phyloP scores from a whole-genome alignment of 192 early-diverging fungal genomes.

The Obelidium mucronatum region DNA sequence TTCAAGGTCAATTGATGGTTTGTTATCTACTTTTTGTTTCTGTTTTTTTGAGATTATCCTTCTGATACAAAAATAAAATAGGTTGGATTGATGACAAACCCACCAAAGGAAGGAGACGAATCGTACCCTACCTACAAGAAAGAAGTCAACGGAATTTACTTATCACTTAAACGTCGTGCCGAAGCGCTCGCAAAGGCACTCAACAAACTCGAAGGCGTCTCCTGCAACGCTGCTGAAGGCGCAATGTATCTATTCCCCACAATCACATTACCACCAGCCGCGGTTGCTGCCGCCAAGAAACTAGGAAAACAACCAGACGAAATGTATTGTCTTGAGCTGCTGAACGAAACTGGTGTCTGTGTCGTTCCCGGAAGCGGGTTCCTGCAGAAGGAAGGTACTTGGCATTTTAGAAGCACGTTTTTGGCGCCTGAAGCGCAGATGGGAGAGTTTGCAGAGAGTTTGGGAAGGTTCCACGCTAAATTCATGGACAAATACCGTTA shows the following conservation, averaged over 20 bases:
- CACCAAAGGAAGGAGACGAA: slow-evolving; percentile 75
- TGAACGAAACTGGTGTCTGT: slow-evolving; percentile 95
- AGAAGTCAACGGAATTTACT: slow-evolving; percentile 74
- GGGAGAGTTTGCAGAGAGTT: slow-evolving; percentile 82
- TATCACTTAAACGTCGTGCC: slow-evolving; percentile 78
- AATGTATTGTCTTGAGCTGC: slow-evolving; percentile 90
- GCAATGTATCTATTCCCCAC: slow-evolving; percentile 98
- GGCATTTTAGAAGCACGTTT: slow-evolving; percentile 97
- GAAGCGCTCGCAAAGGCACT: slow-evolving; percentile 71
- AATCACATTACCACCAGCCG: slow-evolving; percentile 76
- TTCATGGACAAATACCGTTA: slow-evolving; percentile 81
- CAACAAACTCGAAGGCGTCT: slow-evolving; percentile 77
- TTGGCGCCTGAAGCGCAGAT: slow-evolving; percentile 92
- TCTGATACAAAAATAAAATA: too few species aligned
- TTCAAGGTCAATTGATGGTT: slow-evolving; percentile 95
- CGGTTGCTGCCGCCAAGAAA: slow-evolving; percentile 78
- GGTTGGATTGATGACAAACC: slow-evolving; percentile 89
- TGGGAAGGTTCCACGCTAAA: slow-evolving; percentile 81
- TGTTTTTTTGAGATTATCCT: too few species aligned
- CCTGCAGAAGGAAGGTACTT: slow-evolving; percentile 86
- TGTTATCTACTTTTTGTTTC: slow-evolving; percentile 29
- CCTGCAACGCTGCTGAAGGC: slow-evolving; percentile 87
- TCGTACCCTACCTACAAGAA: slow-evolving; percentile 73
- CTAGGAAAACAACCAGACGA: slow-evolving; percentile 81
- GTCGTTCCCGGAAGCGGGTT: slow-evolving; percentile 96